Base-by-base conservation (phyloP, 225 moss, liverwort and hornwort genomes). In the Polytrichum commune region DNA sequence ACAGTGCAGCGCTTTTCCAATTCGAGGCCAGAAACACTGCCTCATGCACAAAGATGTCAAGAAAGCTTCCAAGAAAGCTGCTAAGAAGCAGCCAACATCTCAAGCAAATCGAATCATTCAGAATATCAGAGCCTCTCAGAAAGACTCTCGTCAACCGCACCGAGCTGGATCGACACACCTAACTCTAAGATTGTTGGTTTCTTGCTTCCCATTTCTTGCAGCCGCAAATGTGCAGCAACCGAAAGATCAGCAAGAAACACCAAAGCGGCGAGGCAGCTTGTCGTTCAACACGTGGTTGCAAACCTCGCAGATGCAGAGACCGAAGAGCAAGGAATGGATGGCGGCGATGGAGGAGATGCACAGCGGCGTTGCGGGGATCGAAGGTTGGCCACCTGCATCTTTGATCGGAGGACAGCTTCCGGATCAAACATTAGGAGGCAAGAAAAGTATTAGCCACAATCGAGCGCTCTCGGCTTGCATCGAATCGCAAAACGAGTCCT, bases 281-380 rank as follows among this genome's bases (percentile, higher is more conserved):
- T 88, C 87, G 1, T 88, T 88, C 55, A 88, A 69, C 73, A 84
- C 87, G 20, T 88, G 87, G 87, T 75, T 88, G 22, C 60, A 72
- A 60, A 68, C 75, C 60, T 81, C 81, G 33, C 73, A 86, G 76
- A 24, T 78, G 57, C 67, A 73, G 2, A 83, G 80, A 72, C 75
- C 78, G 62, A 83, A 80, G 73, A 74, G 83, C 9, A 63, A 80
- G 20, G 86, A 86, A 63, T 83, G 86, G 86, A 71, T 83, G 66
- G 29, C 76, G 46, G 78, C 80, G 10, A 73, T 71, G 76, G 83
- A 83, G 71, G 86, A 83, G 73, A 76, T 73, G 27, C 7, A 60
- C 60, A 9, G 60, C 22, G 46, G n/a, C n/a, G 33, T 7, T n/a
- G 23, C 16, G 38, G 33, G 33, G 9, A 38, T 23, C 24, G 22